Conservation (phyloP, 768 basidiomycete genomes). For the Solioccasus polychromus region DNA sequence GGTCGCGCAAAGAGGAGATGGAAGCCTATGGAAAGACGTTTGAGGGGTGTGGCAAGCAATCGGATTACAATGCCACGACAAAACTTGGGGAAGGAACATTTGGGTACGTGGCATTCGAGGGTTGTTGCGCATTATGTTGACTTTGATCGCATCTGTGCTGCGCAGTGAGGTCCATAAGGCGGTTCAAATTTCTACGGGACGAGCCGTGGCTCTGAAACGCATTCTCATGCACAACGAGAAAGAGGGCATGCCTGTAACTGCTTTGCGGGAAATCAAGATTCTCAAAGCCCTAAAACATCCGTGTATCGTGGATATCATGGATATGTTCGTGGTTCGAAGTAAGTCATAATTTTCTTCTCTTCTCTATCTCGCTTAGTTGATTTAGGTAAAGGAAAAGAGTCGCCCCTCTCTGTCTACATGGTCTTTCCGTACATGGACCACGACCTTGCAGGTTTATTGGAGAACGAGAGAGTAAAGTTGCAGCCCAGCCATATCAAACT, state of each 20-base stretch:
- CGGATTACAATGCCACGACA: conserved; percentile 75
- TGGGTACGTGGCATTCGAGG: conserved; percentile 56
- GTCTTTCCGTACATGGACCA: conserved; percentile 99
- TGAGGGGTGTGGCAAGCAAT: conserved; percentile 65
- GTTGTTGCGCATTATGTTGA: conserved; percentile 6
- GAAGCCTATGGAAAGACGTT: conserved; percentile 67
- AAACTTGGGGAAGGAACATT: conserved; percentile 98
- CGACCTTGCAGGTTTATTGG: conserved; percentile 90
- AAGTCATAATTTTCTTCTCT: conserved; percentile 24
- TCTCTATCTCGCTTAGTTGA: background rate
- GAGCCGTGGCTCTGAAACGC: conserved; percentile 83
- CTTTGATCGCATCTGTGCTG: conserved; percentile 1
- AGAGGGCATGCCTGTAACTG: conserved; percentile 96
- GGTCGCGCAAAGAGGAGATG: conserved; percentile 63
- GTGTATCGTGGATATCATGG: conserved; percentile 81
- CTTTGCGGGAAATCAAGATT: conserved; percentile 95
- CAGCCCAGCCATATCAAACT: conserved; percentile 87
- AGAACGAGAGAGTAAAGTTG: conserved; percentile 86
- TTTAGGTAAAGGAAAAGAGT: conserved; percentile 51
- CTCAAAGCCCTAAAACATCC: conserved; percentile 86
- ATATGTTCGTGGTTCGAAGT: conserved; percentile 91
- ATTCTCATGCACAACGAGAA: conserved; percentile 96
- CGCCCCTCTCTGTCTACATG: conserved; percentile 88
- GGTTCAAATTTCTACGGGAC: conserved; percentile 56
- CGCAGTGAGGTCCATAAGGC: conserved; percentile 90